Evolutionary conservation across 2,329 filamentous ascomycete genomes (phyloP).

Genomic region (Metarhizium album): DNA sequence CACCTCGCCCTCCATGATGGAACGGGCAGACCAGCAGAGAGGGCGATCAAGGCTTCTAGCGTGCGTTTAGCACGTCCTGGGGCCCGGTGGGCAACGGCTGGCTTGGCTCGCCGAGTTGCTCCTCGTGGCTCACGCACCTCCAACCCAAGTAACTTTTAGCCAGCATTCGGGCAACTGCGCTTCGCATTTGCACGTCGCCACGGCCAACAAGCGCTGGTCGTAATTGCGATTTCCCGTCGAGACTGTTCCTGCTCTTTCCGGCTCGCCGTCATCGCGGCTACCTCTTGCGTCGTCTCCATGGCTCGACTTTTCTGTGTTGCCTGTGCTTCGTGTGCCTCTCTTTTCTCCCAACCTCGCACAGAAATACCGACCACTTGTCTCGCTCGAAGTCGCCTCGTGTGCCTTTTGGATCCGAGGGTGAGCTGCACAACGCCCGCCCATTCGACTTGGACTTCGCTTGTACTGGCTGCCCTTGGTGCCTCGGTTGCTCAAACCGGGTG

Average conservation of each 20-base stretch:
- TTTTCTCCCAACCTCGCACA: neutral
- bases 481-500: too few species aligned
- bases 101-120: neutral
- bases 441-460: neutral
- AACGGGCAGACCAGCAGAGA: neutral
- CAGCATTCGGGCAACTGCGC: neutral
- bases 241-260: neutral
- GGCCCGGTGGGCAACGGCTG: neutral
- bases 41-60: neutral
- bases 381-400: neutral
- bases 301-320: neutral
- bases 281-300: neutral
- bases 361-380: neutral
- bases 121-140: neutral
- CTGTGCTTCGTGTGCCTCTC: neutral
- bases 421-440: neutral
- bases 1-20: neutral
- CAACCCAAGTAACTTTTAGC: too few species aligned
- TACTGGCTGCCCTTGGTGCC: neutral
- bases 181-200: neutral
- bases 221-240: neutral
- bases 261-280: neutral
- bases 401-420: slow-evolving; percentile 2
- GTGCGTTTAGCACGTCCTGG: neutral
- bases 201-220: neutral